A percentile compares a stretch with the other conserved stretches of the same genome.
Conservation (phyloP, 169 alveolate species). For the Prorocentrum cordatum region DNA sequence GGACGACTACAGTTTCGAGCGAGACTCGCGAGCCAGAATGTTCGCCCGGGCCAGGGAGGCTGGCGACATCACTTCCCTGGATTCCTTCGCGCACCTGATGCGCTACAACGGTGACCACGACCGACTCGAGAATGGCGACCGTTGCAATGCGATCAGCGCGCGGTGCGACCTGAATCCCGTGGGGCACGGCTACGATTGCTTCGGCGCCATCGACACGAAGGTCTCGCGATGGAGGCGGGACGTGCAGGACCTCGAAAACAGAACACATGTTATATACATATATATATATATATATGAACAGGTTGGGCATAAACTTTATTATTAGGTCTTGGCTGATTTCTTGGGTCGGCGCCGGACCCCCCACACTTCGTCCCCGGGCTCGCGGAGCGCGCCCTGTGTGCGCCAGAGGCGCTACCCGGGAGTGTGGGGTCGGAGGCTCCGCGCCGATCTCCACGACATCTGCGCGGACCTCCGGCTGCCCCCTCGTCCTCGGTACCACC, state of each 20-base stretch:
- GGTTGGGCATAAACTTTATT: no score
- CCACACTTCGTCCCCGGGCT: no score
- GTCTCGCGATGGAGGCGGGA: conserved; percentile 22
- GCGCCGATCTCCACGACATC: no score
- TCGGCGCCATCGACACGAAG: conserved; percentile 63
- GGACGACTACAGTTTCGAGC: conserved; percentile 41
- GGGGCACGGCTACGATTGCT: conserved; percentile 54
- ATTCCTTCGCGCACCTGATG: conserved; percentile 8
- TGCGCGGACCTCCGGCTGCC: no score
- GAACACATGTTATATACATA: no score
- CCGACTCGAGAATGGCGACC: conserved; percentile 36
- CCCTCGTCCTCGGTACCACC: no score
- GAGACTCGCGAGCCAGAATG: conserved; percentile 16
- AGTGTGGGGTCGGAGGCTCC: no score
- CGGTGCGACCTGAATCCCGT: conserved; percentile 42
- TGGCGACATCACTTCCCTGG: background rate
- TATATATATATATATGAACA: no score
- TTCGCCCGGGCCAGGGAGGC: conserved; percentile 11
- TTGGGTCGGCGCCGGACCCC: no score
- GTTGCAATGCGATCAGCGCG: conserved; percentile 58
- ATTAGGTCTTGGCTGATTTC: no score
- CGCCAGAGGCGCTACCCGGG: no score
- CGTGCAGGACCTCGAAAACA: background rate
- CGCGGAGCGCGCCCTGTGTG: no score
- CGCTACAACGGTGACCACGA: conserved; percentile 11